phyloP scores from a whole-genome alignment of 2,329 filamentous ascomycete species.

The Pseudogymnoascus sp. region DNA sequence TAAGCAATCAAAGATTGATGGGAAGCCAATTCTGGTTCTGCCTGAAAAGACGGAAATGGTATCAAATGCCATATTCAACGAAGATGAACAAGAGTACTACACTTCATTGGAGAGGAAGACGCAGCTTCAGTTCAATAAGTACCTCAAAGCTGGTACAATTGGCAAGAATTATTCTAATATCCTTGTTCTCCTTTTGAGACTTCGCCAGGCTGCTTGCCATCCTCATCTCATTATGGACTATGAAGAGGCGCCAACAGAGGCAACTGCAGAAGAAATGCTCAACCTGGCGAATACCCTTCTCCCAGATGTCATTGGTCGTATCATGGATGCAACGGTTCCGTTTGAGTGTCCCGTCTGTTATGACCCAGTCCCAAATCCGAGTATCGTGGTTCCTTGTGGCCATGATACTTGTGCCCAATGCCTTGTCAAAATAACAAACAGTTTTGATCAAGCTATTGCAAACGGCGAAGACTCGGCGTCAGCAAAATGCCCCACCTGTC shows the following conservation, averaged over 20 bases:
- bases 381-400: conserved; percentile 75
- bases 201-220: conserved; percentile 77
- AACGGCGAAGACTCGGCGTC: conserved; percentile 47
- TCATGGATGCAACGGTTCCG: conserved; percentile 36
- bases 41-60: conserved; percentile 56
- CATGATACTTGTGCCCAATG: conserved; percentile 74
- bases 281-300: conserved; percentile 54
- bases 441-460: conserved; percentile 44
- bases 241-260: conserved; percentile 30
- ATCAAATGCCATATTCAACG: conserved; percentile 55
- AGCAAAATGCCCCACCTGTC: conserved; percentile 64
- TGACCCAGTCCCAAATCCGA: conserved; percentile 65
- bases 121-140: conserved; percentile 67
- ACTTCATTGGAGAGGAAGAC: conserved; percentile 56
- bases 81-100: conserved; percentile 60
- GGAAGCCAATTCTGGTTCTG: conserved; percentile 63
- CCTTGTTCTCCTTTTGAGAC: conserved; percentile 66
- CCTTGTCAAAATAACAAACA: conserved; percentile 60
- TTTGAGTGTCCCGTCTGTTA: conserved; percentile 81
- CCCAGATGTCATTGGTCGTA: conserved; percentile 53
- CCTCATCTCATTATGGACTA: conserved; percentile 63
- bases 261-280: conserved; percentile 34
- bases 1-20: conserved; percentile 71
- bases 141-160: conserved; percentile 59
- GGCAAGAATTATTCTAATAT: conserved; percentile 71